Conservation (phyloP, 345 rosid genomes). For the Boechera stricta region DNA sequence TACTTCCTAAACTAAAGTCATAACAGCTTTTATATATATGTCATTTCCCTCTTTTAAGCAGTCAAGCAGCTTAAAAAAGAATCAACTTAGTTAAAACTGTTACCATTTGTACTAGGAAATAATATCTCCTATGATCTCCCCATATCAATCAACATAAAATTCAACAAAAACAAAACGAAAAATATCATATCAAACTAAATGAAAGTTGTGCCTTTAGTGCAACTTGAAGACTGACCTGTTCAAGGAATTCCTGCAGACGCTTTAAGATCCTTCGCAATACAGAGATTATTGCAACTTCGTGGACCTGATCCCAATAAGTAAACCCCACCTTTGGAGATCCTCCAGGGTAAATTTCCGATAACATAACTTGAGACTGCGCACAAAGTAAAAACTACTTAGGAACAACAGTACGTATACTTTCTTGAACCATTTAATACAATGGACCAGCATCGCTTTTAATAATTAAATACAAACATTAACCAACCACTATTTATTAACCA, state of each 20-base stretch:
- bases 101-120: constrained; percentile 21
- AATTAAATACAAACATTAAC: constrained; percentile 3
- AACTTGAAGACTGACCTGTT: constrained; percentile 60
- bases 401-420: constrained; percentile 21
- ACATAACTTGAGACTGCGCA: constrained; percentile 85
- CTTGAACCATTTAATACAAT: constrained; percentile 31
- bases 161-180: not conserved
- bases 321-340: constrained; percentile 83
- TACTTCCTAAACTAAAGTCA: constrained; percentile 18
- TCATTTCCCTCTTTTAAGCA: constrained; percentile 20
- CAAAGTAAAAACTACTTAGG: constrained; percentile 23
- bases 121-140: constrained; percentile 12
- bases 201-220: constrained; percentile 20
- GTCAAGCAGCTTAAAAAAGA: not conserved
- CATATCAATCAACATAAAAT: not conserved
- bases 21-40: not conserved
- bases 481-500: constrained; percentile 10
- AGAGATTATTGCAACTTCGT: constrained; percentile 77
- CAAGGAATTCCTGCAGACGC: constrained; percentile 76
- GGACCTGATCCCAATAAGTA: constrained; percentile 93
- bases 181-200: constrained; percentile 1
- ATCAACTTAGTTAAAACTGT: not conserved
- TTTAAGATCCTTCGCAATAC: constrained; percentile 78
- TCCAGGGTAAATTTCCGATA: constrained; percentile 98
- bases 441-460: not conserved